phyloP scores from a whole-genome alignment of 371 early-diverging fungal species.

The Actinomortierella ambigua region DNA sequence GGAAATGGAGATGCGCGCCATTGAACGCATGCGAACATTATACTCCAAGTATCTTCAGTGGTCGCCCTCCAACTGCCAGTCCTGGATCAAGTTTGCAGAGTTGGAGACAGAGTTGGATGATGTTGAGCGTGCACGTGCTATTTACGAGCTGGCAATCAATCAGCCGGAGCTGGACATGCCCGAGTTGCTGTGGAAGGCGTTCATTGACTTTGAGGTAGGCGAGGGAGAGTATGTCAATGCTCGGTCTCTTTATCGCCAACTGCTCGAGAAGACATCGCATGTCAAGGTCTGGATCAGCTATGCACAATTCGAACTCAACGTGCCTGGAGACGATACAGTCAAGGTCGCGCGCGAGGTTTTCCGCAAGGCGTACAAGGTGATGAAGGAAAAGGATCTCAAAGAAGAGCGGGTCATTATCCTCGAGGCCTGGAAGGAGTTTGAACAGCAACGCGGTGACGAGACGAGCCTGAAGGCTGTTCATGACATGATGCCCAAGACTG shows the following conservation, averaged over 20 bases:
- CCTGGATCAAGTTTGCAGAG: conserved; percentile 96
- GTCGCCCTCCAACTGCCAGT: conserved; percentile 82
- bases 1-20: conserved; percentile 91
- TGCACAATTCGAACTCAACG: conserved; percentile 87
- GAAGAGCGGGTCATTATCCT: conserved; percentile 87
- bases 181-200: conserved; percentile 96
- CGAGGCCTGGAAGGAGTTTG: conserved; percentile 93
- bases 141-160: conserved; percentile 89
- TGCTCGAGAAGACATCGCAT: conserved; percentile 88
- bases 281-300: conserved; percentile 97
- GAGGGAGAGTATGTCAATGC: conserved; percentile 83
- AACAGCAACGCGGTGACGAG: conserved; percentile 68
- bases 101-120: conserved; percentile 89
- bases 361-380: conserved; percentile 69
- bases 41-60: conserved; percentile 90
- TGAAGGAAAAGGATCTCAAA: conserved; percentile 72
- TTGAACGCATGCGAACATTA: conserved; percentile 90
- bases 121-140: conserved; percentile 81
- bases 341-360: conserved; percentile 75
- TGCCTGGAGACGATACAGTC: conserved; percentile 58
- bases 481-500: conserved; percentile 83
- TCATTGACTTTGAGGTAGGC: conserved; percentile 92
- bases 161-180: conserved; percentile 94
- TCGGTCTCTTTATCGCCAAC: conserved; percentile 80
- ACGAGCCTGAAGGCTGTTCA: conserved; percentile 65